Evolutionary conservation across 768 basidiomycete species (phyloP), one percentile per base, ranked within the genome.

Genomic region (Boletus speciosus): DNA sequence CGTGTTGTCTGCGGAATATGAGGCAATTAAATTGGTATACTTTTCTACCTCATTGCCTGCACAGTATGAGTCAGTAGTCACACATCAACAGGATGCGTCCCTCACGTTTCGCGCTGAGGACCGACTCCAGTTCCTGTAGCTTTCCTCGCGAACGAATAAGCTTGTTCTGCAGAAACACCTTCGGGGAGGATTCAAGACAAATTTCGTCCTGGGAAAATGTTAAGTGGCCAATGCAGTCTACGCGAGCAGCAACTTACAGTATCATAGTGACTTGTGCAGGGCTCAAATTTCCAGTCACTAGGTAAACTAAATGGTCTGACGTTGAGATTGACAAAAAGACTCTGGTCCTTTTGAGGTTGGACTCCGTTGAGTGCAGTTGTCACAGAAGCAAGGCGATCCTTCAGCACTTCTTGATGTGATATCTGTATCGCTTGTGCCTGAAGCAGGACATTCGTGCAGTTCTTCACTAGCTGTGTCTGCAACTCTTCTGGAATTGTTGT

Each of bases 131-230:
- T 58, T 92, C 90, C 48, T 73, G 64, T n/a, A 89, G 64, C 71
- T 88, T 90, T 34, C 68, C 73, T 51, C 81, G 78, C 52, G 79
- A 81, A 52, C 76, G 78, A 47, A 72, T 71, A 25, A 92, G 77
- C 58, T 85, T 88, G 66, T 93, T 93, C 72, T 93, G 91, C 21
- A 93, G 73, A 65, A 88, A 82, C 2, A 90, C 76, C 68, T 89
- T 92, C 1, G 91, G 84, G 8, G 79, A 80, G 21, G 80, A 72
- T 35, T 92, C 91, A 12, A 85, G 68, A 63, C 74, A 84, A 69
- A 91, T 79, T 6, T 77, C 80, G 38, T 57, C 47, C 65, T 67
- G 29, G 16, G 23, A 56, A 16, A 38, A 52, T 31, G 45, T 53
- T 10, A 46, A 31, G 42, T 55, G 48, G 27, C 45, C 34, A 40